phyloP scores from a whole-genome alignment of 2,329 filamentous ascomycete species.

The Sclerotinia trifoliorum region DNA sequence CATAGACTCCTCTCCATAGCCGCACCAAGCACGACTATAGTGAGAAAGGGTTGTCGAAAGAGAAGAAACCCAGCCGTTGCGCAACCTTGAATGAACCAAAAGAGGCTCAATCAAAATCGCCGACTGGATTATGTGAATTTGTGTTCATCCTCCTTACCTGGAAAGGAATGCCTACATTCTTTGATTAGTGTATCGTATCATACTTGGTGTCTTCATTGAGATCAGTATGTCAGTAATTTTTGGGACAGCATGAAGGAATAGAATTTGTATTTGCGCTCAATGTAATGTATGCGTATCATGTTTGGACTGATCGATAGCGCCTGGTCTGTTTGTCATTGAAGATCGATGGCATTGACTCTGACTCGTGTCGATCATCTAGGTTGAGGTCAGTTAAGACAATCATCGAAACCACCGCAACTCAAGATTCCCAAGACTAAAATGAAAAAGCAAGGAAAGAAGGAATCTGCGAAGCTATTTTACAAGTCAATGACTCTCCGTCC shows the following conservation, averaged over 20 bases:
- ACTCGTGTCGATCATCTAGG: slow-evolving; percentile 21
- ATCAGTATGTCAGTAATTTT: slow-evolving; percentile 8
- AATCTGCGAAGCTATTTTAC: slow-evolving; percentile 17
- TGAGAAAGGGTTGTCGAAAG: slow-evolving; percentile 22
- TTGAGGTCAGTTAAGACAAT: slow-evolving; percentile 19
- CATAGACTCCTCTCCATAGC: slow-evolving; percentile 49
- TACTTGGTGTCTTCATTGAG: not conserved
- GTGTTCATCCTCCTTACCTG: slow-evolving; percentile 12
- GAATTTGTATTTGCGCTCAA: slow-evolving; percentile 8
- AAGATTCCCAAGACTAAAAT: not conserved
- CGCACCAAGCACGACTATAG: slow-evolving; percentile 44
- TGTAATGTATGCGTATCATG: slow-evolving; percentile 14
- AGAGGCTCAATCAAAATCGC: slow-evolving; percentile 22
- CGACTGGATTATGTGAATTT: not conserved
- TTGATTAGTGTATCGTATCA: not conserved
- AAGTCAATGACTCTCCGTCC: slow-evolving; percentile 12
- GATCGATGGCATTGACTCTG: slow-evolving; percentile 21
- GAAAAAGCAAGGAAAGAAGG: not conserved
- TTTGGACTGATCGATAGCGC: slow-evolving; percentile 20
- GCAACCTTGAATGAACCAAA: slow-evolving; percentile 41
- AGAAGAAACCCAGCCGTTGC: slow-evolving; percentile 50
- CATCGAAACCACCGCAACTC: slow-evolving; percentile 1
- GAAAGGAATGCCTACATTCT: not conserved
- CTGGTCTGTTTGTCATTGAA: slow-evolving; percentile 19
- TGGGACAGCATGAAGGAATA: slow-evolving; percentile 12